Evolutionary conservation across 176 grass and related monocot genomes (phyloP), one percentile per base, ranked within the genome.

Genomic region (Metroxylon sagu): DNA sequence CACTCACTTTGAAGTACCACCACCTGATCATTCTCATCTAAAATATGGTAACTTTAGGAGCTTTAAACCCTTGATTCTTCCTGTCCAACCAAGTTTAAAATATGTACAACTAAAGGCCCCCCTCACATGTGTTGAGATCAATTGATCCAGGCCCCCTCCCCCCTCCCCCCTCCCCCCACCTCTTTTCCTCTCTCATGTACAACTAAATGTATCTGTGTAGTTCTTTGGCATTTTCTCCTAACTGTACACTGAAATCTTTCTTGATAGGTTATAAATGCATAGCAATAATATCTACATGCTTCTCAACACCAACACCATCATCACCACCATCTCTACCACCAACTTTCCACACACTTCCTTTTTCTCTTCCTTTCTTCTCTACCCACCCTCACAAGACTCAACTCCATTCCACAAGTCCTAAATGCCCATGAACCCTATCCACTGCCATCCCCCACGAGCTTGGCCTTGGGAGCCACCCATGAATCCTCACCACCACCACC

Each of bases 261-360:
- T 68, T 43, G 23, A 23, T 56, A 56, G 65, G 52, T 52, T 68
- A 68, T 68, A 68, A 68, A 68, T 68, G 52, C 49, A 14, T 25
- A 4, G 29, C 19, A 25, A 55, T 56, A 56, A 68, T 56, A 55
- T 23, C 25, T 25, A 16, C 35, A 49, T 49, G 30, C 60, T 49
- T 63, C 60, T 63, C 60, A 63, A 48, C 59, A 25, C 39, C 60
- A 43, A 19, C 29, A 63, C 60, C 50, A 53, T 27, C 52, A 14
- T 29, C 31, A 15, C 4, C 26, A 6, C 14, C 17, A 16, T 31
- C 26, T 19, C 52, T 4, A 35, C 31, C 31, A 10, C 31, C 31
- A 35, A 35, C 31, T 54, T 54, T 19, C 19, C 19, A 6, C 8
- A 54, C 26, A 17, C 60, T 23, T 4, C 19, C 3, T 14, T 15